Base-by-base conservation (phyloP, 352 stramenopile genomes). In the Phytophthora citrophthora region DNA sequence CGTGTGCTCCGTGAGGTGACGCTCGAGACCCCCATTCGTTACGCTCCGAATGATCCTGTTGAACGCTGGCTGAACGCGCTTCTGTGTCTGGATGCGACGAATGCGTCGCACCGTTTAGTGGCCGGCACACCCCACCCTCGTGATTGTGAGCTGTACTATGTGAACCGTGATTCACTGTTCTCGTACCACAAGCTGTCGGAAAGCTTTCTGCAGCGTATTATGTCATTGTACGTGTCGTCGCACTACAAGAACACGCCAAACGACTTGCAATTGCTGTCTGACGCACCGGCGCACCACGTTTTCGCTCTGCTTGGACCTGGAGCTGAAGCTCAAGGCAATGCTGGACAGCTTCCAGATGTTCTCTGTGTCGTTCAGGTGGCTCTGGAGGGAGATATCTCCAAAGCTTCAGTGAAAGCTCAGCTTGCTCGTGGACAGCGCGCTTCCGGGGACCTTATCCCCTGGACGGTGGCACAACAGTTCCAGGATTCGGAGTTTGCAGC, bases 191-290 rank as follows among this genome's bases (percentile, higher is more conserved):
- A 97, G 70, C 79, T 99, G 13, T 99, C 94, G 15, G 98, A 99
- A 83, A 95, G 86, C 55, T 97, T 98, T 26, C 54, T 98, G 55
- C 90, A 97, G 68, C 87, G 92, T 29, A 87, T 98, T 53, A 97
- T 97, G 93, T 77, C 89, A 29, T 83, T 99, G 7, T 99, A 99
- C 70, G 98, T 98, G 43, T 96, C 95, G 43, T 98, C 97, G 26
- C 98, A 99, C 82, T 99, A 99, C 92, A 99, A 99, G 74, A 99
- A 99, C 79, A 94, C 97, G 66, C 98, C 98, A 11, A 99, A 99
- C 74, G 98, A 99, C 81, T 79, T 99, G 43, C 97, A 99, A 83
- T 83, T 99, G 71, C 83, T 99, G 5, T 98, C 92, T 26, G 98
- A 99, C 76, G 97, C 97, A 12, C 98, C 98, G 1, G 96, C 97